phyloP scores from a whole-genome alignment of 2,329 filamentous ascomycete species.

The Epicoccum nigrum region DNA sequence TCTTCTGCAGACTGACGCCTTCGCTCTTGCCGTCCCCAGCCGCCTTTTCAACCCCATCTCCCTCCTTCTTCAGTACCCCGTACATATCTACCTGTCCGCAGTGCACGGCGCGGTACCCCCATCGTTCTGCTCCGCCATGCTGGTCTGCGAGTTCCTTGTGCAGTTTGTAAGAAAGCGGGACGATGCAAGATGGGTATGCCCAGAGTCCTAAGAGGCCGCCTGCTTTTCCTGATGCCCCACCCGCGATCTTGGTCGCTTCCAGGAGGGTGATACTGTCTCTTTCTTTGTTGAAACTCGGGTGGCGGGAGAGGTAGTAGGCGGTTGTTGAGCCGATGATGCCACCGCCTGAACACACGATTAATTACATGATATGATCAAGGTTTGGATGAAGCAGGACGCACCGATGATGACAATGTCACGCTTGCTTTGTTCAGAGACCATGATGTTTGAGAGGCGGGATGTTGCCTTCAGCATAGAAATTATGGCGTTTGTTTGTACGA shows the following conservation, averaged over 20 bases:
- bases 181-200: slow-evolving; percentile 86
- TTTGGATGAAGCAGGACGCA: slow-evolving; percentile 7
- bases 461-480: slow-evolving; percentile 30
- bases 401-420: slow-evolving; percentile 48
- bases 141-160: slow-evolving; percentile 85
- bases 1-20: slow-evolving; percentile 56
- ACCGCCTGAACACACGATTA: slow-evolving; percentile 64
- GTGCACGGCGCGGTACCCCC: slow-evolving; percentile 83
- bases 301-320: slow-evolving; percentile 88
- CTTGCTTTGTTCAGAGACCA: slow-evolving; percentile 33
- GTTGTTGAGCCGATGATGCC: slow-evolving; percentile 92
- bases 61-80: slow-evolving; percentile 46
- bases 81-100: slow-evolving; percentile 70
- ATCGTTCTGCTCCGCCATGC: slow-evolving; percentile 76
- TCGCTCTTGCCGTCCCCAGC: neutral
- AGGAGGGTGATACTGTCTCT: slow-evolving; percentile 82
- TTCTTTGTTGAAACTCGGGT: slow-evolving; percentile 76
- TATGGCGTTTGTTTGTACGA: neutral
- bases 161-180: slow-evolving; percentile 82
- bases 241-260: slow-evolving; percentile 83
- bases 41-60: slow-evolving; percentile 36
- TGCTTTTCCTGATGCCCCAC: slow-evolving; percentile 93
- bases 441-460: slow-evolving; percentile 25
- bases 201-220: slow-evolving; percentile 88
- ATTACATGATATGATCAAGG: neutral